Conservation (phyloP, 108 stramenopile genomes). For the Heterococcus sp. region DNA sequence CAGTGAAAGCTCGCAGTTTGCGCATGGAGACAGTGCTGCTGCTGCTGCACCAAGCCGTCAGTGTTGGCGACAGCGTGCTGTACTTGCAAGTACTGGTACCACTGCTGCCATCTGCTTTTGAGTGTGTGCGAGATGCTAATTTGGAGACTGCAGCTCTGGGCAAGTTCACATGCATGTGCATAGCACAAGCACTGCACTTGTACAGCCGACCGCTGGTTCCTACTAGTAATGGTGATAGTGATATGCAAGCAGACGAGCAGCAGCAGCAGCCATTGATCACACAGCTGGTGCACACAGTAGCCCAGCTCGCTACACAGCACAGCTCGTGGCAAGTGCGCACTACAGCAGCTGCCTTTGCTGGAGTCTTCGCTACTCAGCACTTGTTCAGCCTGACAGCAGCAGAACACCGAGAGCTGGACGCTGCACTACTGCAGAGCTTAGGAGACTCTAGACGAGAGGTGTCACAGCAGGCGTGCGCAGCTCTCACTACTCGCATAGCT, state of each 20-base stretch:
- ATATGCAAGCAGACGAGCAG: neutral
- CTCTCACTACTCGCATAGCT: slow-evolving; percentile 16
- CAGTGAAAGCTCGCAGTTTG: neutral
- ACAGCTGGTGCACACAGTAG: neutral
- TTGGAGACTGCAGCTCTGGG: slow-evolving; percentile 17
- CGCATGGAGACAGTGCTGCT: slow-evolving; percentile 24
- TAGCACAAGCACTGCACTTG: slow-evolving; percentile 4
- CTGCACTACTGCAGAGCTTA: slow-evolving; percentile 7
- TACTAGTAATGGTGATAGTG: neutral
- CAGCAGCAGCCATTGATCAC: neutral
- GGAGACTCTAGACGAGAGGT: slow-evolving; percentile 30
- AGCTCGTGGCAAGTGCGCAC: slow-evolving; percentile 22
- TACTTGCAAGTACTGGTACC: slow-evolving; percentile 16
- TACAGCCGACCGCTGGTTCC: neutral
- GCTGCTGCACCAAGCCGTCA: slow-evolving; percentile 16
- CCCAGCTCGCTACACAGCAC: neutral
- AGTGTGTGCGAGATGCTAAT: slow-evolving; percentile 11
- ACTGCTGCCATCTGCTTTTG: slow-evolving; percentile 31
- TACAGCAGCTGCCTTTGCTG: slow-evolving; percentile 7
- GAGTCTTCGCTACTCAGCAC: slow-evolving; percentile 23
- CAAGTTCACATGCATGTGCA: slow-evolving; percentile 10
- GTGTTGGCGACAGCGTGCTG: slow-evolving; percentile 11
- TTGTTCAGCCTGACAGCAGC: slow-evolving; percentile 14
- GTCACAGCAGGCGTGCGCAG: neutral
- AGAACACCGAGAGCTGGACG: slow-evolving; percentile 15